Base-by-base conservation (phyloP, 768 basidiomycete genomes). In the Agaricus subrufescens region DNA sequence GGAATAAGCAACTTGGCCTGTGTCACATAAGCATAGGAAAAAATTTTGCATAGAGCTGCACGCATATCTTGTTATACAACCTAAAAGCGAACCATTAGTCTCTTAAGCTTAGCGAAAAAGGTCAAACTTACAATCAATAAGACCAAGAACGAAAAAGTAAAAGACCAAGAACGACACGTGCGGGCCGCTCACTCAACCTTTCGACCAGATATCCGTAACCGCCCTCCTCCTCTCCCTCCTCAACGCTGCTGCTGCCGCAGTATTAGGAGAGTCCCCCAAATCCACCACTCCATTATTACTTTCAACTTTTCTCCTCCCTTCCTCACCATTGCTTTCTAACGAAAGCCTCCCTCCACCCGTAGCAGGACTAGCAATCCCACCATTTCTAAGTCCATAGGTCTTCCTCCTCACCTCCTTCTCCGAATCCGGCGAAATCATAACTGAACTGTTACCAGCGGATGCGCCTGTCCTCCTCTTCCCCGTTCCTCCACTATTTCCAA, bases 361-460 rank as follows among this genome's bases (percentile, higher is more conserved):
- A 34, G 49, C 73, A 12, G 78, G 71, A 57, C 83, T 60, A 78
- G 65, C 11, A 81, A 78, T 50, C 71, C 63, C 58, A 71, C 79
- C 45, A 71, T 78, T 43, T 70, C 71, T 26, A 68, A 69, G 48
- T 43, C 61, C 65, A 54, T 73, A 46, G 66, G 75, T 69, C 65
- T 70, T 66, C 68, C 71, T 72, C 55, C 75, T 73, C 61, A 58
- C 58, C 46, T 81, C 82, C 23, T 81, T 77, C 66, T 87, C 85
- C n/a, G 58, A 59, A 37, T 56, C 52, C 9, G 51, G 51, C 39
- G 52, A 57, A 10, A 43, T 45, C 47, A 61, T 30, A 42, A 27
- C 49, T 48, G n/a, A 34, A 31, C 5, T 5, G 5, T 10, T 10
- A 34, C 34, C 34, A 34, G 19, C 19, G 19, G 19, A 19, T 19